Base-by-base conservation (phyloP, 2,329 filamentous ascomycete genomes). In the Fusarium oxysporum region DNA sequence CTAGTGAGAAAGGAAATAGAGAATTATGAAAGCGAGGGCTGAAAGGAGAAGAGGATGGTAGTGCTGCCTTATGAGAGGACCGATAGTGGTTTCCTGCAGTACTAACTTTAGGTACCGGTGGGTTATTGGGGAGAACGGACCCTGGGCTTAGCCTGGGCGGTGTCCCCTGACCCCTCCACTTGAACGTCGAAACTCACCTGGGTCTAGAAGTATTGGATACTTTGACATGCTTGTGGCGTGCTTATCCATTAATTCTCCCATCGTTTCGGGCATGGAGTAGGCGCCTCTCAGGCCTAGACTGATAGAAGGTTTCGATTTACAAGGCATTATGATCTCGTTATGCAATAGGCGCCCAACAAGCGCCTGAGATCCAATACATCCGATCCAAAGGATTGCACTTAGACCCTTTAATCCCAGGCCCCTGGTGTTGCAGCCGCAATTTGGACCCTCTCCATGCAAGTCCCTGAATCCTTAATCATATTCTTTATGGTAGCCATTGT, bases 231-330 rank as follows among this genome's bases (percentile, higher is more conserved):
- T 58, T 35, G 51, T 67, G 71, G 73, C 62, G 61, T 55, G 56
- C 45, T 53, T 44, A 58, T 57, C 51, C 40, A 65, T 65, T 32
- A 53, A 65, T 69, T 69, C 65, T 43, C 33, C 16, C 21, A 54
- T 73, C 65, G 68, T 75, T 77, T 77, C 62, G 64, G 75, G 75
- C 65, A 68, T 74, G 66, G 72, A 71, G 63, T 71, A 76, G 73
- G 64, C 69, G 55, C 68, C 70, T 50, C 62, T 65, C 53, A 63
- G 65, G 66, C 74, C 72, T 61, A 74, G 65, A 73, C 61, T 62
- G 61, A 45, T 28, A 58, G 55, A 72, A 70, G 61, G 50, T 64
- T 64, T 53, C 30, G 43, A 53, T 51, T 55, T 51, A 57, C 43
- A 74, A 56, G 67, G 55, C 37, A 62, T 43, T 47, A 37, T 62